Conservation (phyloP, 495 filamentous ascomycete species). For the Daldinia childiae region DNA sequence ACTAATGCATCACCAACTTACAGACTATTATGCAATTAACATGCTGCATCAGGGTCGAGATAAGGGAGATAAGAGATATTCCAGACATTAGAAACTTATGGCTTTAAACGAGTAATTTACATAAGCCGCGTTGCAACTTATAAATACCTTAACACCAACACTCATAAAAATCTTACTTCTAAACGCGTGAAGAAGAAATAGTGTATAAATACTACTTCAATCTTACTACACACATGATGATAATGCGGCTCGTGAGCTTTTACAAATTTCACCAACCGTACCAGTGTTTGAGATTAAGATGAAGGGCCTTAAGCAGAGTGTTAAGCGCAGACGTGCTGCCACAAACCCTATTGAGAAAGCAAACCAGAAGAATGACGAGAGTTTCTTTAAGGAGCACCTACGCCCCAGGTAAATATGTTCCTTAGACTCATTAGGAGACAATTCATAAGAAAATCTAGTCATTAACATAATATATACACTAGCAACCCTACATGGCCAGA, state of each 20-base stretch:
- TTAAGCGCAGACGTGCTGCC: constrained; percentile 47
- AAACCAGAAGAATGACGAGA: constrained; percentile 55
- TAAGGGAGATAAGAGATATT: neutral
- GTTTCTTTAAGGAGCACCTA: constrained; percentile 58
- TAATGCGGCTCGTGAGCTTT: neutral
- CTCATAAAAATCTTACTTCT: neutral
- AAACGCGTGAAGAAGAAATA: neutral
- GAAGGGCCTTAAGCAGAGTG: constrained; percentile 18
- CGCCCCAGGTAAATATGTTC: constrained; percentile 47
- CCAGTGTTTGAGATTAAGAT: constrained; percentile 15
- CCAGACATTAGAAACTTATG: neutral
- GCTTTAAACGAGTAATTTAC: neutral
- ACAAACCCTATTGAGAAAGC: constrained; percentile 55
- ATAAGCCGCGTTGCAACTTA: neutral
- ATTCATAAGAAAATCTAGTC: neutral
- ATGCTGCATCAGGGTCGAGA: neutral
- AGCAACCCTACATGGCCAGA: constrained; percentile 52
- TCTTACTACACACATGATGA: constrained; percentile 10
- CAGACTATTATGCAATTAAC: neutral
- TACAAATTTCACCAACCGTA: constrained; percentile 1
- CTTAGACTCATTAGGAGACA: too few species aligned
- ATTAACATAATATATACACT: constrained; percentile 1
- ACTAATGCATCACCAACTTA: neutral
- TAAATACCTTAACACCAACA: neutral
- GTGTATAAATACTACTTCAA: neutral